Evolutionary conservation across 495 filamentous ascomycete species (phyloP).

Genomic region (Penicillium daleae): DNA sequence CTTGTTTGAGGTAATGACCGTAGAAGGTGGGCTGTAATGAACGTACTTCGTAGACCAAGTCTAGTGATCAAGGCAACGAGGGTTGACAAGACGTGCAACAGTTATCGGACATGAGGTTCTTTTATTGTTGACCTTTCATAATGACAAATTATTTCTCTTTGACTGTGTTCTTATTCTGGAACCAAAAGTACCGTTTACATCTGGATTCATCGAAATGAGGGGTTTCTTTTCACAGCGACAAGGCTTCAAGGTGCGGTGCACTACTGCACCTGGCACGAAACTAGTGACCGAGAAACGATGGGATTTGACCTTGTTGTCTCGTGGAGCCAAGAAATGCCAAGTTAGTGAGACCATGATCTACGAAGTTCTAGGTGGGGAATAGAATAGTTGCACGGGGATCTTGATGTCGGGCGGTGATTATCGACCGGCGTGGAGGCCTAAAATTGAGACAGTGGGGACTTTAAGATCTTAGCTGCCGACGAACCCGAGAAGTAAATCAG

Average conservation of each 20-base stretch:
- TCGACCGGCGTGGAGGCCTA: neutral
- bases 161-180: neutral
- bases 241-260: neutral
- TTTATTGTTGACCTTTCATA: neutral
- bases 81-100: neutral
- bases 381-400: neutral
- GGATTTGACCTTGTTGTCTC: neutral
- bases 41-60: conserved; percentile 4
- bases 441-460: neutral
- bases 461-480: conserved; percentile 2
- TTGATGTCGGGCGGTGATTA: neutral
- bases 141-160: neutral
- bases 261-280: neutral
- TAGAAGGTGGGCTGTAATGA: neutral
- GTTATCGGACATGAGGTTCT: neutral
- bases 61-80: neutral
- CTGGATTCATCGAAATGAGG: neutral
- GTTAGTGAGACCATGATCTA: neutral
- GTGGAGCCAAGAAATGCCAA: neutral
- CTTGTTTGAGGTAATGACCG: neutral
- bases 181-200: neutral
- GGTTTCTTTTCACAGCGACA: neutral
- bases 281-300: neutral
- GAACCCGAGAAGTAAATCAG: neutral
- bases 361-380: neutral